A percentile compares a stretch with the other conserved stretches of the same genome.
phyloP scores from a whole-genome alignment of 106 monocot species.

The Acorus calamus region DNA sequence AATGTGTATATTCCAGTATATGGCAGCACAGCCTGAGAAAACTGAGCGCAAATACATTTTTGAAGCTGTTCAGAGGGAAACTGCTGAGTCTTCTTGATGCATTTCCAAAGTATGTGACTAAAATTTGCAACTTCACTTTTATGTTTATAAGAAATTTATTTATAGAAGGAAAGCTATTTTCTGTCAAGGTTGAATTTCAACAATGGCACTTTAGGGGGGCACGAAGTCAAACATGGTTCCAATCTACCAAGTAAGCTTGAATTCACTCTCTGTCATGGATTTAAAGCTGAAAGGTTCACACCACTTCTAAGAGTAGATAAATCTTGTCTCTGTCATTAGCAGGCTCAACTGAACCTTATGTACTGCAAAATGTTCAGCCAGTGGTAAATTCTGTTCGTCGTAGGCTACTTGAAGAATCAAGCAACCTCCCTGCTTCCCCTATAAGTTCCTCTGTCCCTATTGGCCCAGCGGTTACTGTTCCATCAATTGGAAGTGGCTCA shows the following conservation, averaged over 20 bases:
- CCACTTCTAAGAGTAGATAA: too few relatives aligned
- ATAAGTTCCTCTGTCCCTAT: slow-evolving; percentile 1
- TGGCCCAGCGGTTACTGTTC: slow-evolving; percentile 22
- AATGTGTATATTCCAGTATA: slow-evolving; percentile 12
- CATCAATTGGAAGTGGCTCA: slow-evolving; percentile 67
- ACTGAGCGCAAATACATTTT: slow-evolving; percentile 12
- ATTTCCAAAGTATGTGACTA: slow-evolving; percentile 9
- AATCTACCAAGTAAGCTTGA: slow-evolving; percentile 15
- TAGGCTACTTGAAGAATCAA: slow-evolving; percentile 40
- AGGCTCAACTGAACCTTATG: slow-evolving; percentile 20
- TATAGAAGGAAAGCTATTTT: slow-evolving; percentile 2
- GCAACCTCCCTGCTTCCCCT: slow-evolving; percentile 59
- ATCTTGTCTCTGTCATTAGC: not conserved
- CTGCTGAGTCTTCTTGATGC: slow-evolving; percentile 3
- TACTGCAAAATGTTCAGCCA: slow-evolving; percentile 17
- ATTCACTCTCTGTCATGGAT: not conserved
- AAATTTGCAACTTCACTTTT: not conserved
- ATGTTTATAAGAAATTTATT: not conserved
- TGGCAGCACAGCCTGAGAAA: slow-evolving; percentile 16
- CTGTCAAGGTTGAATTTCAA: slow-evolving; percentile 15
- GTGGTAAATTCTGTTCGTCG: slow-evolving; percentile 24
- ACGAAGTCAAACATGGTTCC: slow-evolving; percentile 10
- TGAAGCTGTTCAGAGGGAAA: slow-evolving; percentile 8
- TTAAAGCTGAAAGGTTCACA: not conserved
- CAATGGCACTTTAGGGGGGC: slow-evolving; percentile 10